phyloP scores from a whole-genome alignment of 768 basidiomycete genomes.

The Leucosporidium creatinivorum region DNA sequence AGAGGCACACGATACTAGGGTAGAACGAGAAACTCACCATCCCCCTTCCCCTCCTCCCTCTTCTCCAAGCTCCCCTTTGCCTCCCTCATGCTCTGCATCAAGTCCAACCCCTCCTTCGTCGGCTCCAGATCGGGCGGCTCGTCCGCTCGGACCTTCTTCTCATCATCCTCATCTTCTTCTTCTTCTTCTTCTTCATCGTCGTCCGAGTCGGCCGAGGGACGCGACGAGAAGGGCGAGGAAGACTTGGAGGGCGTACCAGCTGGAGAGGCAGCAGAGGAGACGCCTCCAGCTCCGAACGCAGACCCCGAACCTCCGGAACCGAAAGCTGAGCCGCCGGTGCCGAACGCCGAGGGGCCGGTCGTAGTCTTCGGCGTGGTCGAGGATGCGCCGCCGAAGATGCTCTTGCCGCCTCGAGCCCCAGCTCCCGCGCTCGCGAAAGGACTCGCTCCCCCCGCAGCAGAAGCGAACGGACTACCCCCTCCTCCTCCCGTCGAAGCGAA shows the following conservation, averaged over 20 bases:
- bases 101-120: conserved; percentile 15
- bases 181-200: conserved; percentile 26
- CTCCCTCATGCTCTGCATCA: conserved; percentile 11
- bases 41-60: no score
- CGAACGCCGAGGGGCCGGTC: conserved; percentile 1
- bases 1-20: no score
- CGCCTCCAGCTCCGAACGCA: neutral
- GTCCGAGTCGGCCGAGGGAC: neutral
- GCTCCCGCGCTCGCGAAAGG: no score
- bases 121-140: conserved; percentile 34
- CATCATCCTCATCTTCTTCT: conserved; percentile 4
- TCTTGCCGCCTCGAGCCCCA: no score
- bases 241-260: no score
- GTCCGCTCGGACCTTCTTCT: conserved; percentile 12
- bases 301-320: neutral
- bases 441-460: no score
- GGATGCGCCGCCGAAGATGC: no score
- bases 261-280: neutral
- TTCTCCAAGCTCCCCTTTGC: conserved; percentile 1
- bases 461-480: no score
- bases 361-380: neutral
- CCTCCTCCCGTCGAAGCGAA: neutral
- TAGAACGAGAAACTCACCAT: no score
- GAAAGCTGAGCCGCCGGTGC: neutral
- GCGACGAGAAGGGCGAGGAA: no score